A percentile compares a stretch with the other conserved stretches of the same genome.
phyloP scores from a whole-genome alignment of 805 yeast species.

The Tetrapisispora fleetii region DNA sequence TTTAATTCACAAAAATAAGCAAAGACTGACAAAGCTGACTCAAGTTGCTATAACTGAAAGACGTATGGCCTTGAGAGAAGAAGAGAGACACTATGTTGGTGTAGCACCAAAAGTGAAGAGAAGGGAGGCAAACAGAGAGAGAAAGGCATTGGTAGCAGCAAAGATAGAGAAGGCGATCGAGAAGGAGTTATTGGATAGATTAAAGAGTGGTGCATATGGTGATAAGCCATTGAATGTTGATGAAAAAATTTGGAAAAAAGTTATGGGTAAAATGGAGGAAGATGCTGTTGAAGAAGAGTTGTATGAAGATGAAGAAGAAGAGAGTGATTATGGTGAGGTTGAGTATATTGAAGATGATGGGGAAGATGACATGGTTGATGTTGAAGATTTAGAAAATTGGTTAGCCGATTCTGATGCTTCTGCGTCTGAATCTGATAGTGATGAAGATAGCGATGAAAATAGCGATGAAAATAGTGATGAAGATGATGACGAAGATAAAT shows the following conservation, averaged over 20 bases:
- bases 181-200: slow-evolving; percentile 85
- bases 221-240: slow-evolving; percentile 96
- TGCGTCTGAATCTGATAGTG: slow-evolving; percentile 27
- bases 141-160: slow-evolving; percentile 95
- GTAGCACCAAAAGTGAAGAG: slow-evolving; percentile 89
- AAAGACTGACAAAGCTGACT: slow-evolving; percentile 85
- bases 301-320: slow-evolving; percentile 42
- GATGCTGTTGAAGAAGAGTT: slow-evolving; percentile 44
- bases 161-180: slow-evolving; percentile 94
- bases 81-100: slow-evolving; percentile 89
- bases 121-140: slow-evolving; percentile 88
- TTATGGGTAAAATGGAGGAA: slow-evolving; percentile 72
- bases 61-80: slow-evolving; percentile 80
- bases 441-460: slow-evolving; percentile 31
- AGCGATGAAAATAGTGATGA: slow-evolving; percentile 31
- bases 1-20: slow-evolving; percentile 87
- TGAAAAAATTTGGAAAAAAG: slow-evolving; percentile 90
- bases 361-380: slow-evolving; percentile 80
- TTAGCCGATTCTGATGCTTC: slow-evolving; percentile 42
- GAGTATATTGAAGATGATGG: slow-evolving; percentile 89
- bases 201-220: slow-evolving; percentile 97
- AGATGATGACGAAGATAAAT: slow-evolving; percentile 23
- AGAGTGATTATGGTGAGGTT: slow-evolving; percentile 59
- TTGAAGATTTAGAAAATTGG: slow-evolving; percentile 92
- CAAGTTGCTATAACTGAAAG: slow-evolving; percentile 95